A percentile compares a stretch with the other conserved stretches of the same genome.
phyloP scores from a whole-genome alignment of 1,284 basidiomycete genomes.

The Puccinia coronata region DNA sequence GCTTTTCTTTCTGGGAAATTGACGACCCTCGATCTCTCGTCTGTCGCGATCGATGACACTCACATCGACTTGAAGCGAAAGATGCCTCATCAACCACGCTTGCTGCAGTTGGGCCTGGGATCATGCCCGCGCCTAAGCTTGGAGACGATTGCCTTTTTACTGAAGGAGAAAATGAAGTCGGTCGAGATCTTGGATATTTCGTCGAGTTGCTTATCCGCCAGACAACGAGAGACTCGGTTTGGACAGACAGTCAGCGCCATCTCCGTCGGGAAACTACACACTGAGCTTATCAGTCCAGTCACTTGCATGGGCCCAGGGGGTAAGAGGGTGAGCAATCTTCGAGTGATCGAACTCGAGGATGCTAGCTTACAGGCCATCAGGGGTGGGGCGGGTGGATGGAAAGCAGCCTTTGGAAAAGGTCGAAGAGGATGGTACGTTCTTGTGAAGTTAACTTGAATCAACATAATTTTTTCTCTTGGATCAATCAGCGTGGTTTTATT shows the following conservation, averaged over 20 bases:
- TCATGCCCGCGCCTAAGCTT: not conserved
- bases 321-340: not conserved
- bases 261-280: constrained; percentile 7
- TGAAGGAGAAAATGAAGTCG: constrained; percentile 5
- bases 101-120: constrained; percentile 32
- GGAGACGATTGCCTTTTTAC: not conserved
- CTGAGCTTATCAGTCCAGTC: constrained; percentile 21
- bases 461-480: not conserved
- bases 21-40: constrained; percentile 39
- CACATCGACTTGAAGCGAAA: constrained; percentile 19
- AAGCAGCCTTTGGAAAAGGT: constrained; percentile 31
- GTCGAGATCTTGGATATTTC: constrained; percentile 37
- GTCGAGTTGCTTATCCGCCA: constrained; percentile 17
- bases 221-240: constrained; percentile 5
- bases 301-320: not conserved
- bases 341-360: constrained; percentile 38
- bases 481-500: not conserved
- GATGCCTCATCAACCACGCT: constrained; percentile 8
- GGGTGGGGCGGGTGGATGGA: constrained; percentile 31
- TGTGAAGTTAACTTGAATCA: not conserved
- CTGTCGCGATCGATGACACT: constrained; percentile 2
- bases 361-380: constrained; percentile 18
- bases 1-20: constrained; percentile 15
- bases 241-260: not conserved
- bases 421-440: constrained; percentile 33